A percentile compares a stretch with the other conserved stretches of the same genome.
Conservation (phyloP, 1,284 basidiomycete species). For the Ceratobasidium sp. region DNA sequence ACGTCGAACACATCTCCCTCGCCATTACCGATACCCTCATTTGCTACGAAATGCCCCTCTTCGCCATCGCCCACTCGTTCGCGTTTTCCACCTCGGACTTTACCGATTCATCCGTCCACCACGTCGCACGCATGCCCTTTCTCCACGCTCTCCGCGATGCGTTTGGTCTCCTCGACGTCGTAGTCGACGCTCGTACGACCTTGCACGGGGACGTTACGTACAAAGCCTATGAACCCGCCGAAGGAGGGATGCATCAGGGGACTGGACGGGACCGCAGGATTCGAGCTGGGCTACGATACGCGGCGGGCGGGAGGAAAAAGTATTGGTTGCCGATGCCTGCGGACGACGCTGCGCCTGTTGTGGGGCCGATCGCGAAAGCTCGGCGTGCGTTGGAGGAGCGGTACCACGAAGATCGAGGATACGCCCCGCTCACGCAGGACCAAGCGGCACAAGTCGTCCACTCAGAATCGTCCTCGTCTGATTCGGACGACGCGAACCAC, state of each 20-base stretch:
- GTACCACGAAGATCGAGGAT: slow-evolving; percentile 70
- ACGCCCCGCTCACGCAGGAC: slow-evolving; percentile 79
- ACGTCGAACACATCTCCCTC: slow-evolving; percentile 90
- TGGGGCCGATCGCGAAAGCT: slow-evolving; percentile 61
- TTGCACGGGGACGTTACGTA: slow-evolving; percentile 93
- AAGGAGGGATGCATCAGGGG: slow-evolving; percentile 92
- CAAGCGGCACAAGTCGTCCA: slow-evolving; percentile 80
- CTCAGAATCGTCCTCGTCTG: slow-evolving; percentile 57
- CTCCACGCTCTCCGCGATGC: slow-evolving; percentile 90
- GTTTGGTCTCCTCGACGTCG: slow-evolving; percentile 87
- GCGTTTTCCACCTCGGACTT: slow-evolving; percentile 91
- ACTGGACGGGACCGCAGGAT: slow-evolving; percentile 86
- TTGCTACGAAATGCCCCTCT: slow-evolving; percentile 98
- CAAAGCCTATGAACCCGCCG: slow-evolving; percentile 94
- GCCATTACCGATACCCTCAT: slow-evolving; percentile 92
- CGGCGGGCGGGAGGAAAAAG: slow-evolving; percentile 87
- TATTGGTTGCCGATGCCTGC: slow-evolving; percentile 88
- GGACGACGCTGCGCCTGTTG: slow-evolving; percentile 57
- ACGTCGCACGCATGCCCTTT: slow-evolving; percentile 89
- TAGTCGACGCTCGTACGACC: slow-evolving; percentile 88
- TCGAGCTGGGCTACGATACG: slow-evolving; percentile 90
- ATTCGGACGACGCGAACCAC: slow-evolving; percentile 38
- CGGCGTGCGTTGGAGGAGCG: slow-evolving; percentile 59
- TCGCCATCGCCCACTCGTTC: slow-evolving; percentile 93
- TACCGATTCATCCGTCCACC: slow-evolving; percentile 74